Base-by-base conservation (phyloP, 768 basidiomycete species). In the Amanita inopinata region DNA sequence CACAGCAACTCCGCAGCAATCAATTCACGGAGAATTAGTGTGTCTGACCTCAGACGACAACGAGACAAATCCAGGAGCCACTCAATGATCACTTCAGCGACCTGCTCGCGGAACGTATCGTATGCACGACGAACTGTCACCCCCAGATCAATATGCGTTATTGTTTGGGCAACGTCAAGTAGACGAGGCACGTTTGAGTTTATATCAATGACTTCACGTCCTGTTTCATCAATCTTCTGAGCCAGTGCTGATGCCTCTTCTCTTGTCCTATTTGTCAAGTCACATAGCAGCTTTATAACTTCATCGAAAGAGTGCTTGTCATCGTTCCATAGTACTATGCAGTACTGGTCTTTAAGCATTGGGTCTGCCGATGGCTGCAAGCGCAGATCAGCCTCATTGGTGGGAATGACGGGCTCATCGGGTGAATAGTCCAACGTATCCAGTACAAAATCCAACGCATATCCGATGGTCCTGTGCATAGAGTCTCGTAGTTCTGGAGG, bases 301-400 rank as follows among this genome's bases (percentile, higher is more conserved):
- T 98, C 91, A 38, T 83, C 80, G 53, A 83, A 85, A 0, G 89
- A 91, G 60, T 97, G 96, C 52, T 93, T 94, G 60, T 99, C 96
- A 60, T 96, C 93, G 63, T 93, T 92, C 92, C 92, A 97, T 3
- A 98, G 62, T 19, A 94, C 69, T 45, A 97, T 71, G 33, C 83
- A 81, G 52, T 80, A 89, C 41, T 80, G 73, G 50, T 89, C 85
- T 48, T 80, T 81, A 65, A 74, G 72, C 71, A 83, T 77, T 7
- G 85, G 83, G 50, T 90, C 85, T 4, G 75, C 78, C 1, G 83
- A 79, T 6, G 82, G 77, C 53, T 89, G 82, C 9, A 80, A 61
- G 7, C 81, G 76, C 8, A 89, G 70, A 44, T 83, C 82, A 0
- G 74, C 74, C 54, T 86, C 83, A 45, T 72, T 74, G 0, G 62